These are phyloP conservation scores for Petunia secreta DNA, from an alignment of 257 asterid genomes.

Conservation along the genomic window DNA sequence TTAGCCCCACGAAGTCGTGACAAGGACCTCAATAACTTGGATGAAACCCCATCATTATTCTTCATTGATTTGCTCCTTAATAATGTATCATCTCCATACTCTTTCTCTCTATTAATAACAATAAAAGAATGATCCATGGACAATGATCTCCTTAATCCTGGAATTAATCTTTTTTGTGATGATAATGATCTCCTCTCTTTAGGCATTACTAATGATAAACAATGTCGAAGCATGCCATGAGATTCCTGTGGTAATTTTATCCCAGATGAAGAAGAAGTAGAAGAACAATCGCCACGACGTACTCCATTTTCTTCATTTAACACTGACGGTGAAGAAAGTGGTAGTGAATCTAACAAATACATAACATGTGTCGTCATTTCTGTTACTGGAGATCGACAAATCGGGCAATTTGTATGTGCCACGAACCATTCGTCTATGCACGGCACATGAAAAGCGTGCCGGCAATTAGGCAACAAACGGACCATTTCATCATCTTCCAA, in stretches of 20 bases:
- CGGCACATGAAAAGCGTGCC: conserved; percentile 17
- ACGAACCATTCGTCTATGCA: conserved; percentile 19
- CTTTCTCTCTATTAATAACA: conserved; percentile 33
- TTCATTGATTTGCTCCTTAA: conserved; percentile 36
- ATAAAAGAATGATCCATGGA: conserved; percentile 52
- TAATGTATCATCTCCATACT: conserved; percentile 18
- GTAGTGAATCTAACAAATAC: neutral
- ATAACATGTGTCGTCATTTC: neutral
- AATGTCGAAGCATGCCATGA: conserved; percentile 34
- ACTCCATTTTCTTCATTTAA: neutral
- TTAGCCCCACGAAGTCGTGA: conserved; percentile 41
- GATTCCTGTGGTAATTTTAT: neutral
- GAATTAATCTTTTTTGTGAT: conserved; percentile 16
- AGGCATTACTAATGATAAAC: conserved; percentile 40
- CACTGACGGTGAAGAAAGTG: neutral
- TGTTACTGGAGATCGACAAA: neutral
- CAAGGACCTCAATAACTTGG: conserved; percentile 46
- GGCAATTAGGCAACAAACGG: conserved; percentile 19
- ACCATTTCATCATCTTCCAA: conserved; percentile 21
- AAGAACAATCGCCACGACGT: neutral
- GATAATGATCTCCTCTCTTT: conserved; percentile 28
- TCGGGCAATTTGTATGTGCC: conserved; percentile 10
- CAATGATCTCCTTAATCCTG: conserved; percentile 55
- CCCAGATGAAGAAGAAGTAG: conserved; percentile 25
- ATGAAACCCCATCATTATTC: conserved; percentile 43